phyloP scores from a whole-genome alignment of 2,329 filamentous ascomycete species.

The Fonsecaea erecta region DNA sequence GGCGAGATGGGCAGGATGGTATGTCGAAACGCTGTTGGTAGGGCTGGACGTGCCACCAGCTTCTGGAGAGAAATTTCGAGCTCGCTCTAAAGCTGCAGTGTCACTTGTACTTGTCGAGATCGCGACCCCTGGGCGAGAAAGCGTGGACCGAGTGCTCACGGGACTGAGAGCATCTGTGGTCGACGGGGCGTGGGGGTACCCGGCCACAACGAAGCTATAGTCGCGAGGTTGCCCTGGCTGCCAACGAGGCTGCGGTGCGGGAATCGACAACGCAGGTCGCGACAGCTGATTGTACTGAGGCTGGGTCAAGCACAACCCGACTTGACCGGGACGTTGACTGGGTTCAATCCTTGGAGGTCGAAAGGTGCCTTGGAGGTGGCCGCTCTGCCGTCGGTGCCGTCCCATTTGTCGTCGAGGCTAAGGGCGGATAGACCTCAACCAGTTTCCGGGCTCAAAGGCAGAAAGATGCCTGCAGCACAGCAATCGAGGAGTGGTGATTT shows the following conservation, averaged over 20 bases:
- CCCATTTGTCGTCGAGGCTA: slow-evolving; percentile 25
- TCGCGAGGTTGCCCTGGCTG: background rate
- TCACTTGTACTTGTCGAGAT: slow-evolving; percentile 20
- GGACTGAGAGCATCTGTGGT: slow-evolving; percentile 25
- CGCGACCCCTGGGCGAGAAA: slow-evolving; percentile 14
- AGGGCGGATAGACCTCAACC: background rate
- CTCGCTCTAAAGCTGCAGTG: slow-evolving; percentile 20
- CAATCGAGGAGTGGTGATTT: slow-evolving; percentile 10
- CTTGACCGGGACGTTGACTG: slow-evolving; percentile 2
- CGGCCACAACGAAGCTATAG: background rate
- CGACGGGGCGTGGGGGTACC: slow-evolving; percentile 6
- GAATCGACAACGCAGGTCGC: background rate
- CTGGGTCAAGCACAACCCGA: slow-evolving; percentile 5
- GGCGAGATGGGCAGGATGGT: slow-evolving; percentile 3
- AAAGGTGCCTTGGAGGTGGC: slow-evolving; percentile 24
- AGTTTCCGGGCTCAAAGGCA: background rate
- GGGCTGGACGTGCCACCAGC: slow-evolving; percentile 26
- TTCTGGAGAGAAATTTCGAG: slow-evolving; percentile 24
- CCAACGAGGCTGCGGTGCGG: slow-evolving; percentile 1
- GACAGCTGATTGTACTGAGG: slow-evolving; percentile 2
- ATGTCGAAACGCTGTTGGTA: slow-evolving; percentile 8
- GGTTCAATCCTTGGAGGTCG: slow-evolving; percentile 11
- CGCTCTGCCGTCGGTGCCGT: slow-evolving; percentile 24
- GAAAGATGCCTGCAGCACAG: slow-evolving; percentile 11
- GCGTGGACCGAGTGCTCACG: slow-evolving; percentile 21